Percentiles rank a stretch among this genome's conserved stretches.
phyloP scores from a whole-genome alignment of 2,329 filamentous ascomycete genomes.

The Colletotrichum paranaense region DNA sequence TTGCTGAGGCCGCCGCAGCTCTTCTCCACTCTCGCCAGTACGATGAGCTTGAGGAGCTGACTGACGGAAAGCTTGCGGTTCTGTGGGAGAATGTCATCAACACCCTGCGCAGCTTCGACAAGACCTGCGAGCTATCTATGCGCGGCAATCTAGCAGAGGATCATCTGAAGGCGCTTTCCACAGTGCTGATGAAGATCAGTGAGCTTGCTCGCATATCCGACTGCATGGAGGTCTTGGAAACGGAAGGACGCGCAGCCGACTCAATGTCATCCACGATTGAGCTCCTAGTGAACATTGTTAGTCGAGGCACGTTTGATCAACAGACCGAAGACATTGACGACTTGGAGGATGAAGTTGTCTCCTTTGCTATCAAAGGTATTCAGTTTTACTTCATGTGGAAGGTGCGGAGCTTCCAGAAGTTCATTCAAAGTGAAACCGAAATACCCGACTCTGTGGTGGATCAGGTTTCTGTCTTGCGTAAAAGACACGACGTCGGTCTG shows the following conservation, averaged over 20 bases:
- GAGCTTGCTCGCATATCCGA: slow-evolving; percentile 85
- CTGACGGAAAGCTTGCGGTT: slow-evolving; percentile 81
- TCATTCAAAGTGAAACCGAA: slow-evolving; percentile 65
- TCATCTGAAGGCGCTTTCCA: slow-evolving; percentile 76
- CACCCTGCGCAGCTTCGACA: slow-evolving; percentile 77
- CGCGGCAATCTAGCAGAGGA: slow-evolving; percentile 76
- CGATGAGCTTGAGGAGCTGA: slow-evolving; percentile 88
- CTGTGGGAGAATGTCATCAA: slow-evolving; percentile 89
- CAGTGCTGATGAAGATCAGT: slow-evolving; percentile 81
- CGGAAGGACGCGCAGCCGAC: slow-evolving; percentile 59
- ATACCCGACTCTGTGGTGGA: slow-evolving; percentile 71
- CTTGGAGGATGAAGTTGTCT: slow-evolving; percentile 82
- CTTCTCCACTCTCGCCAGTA: slow-evolving; percentile 87
- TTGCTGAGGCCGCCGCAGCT: slow-evolving; percentile 85
- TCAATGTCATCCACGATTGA: slow-evolving; percentile 68
- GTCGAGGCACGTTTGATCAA: slow-evolving; percentile 77
- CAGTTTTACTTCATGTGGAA: slow-evolving; percentile 98
- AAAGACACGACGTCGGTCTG: slow-evolving; percentile 70
- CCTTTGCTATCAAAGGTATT: slow-evolving; percentile 79
- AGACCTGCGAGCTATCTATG: slow-evolving; percentile 76
- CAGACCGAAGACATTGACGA: slow-evolving; percentile 78
- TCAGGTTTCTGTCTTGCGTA: slow-evolving; percentile 65
- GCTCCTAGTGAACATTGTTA: slow-evolving; percentile 77
- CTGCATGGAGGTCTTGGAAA: slow-evolving; percentile 80
- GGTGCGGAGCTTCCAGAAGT: slow-evolving; percentile 68